Conservation (phyloP, 1,139 yeast genomes). For the Yamadazyma conglobata region DNA sequence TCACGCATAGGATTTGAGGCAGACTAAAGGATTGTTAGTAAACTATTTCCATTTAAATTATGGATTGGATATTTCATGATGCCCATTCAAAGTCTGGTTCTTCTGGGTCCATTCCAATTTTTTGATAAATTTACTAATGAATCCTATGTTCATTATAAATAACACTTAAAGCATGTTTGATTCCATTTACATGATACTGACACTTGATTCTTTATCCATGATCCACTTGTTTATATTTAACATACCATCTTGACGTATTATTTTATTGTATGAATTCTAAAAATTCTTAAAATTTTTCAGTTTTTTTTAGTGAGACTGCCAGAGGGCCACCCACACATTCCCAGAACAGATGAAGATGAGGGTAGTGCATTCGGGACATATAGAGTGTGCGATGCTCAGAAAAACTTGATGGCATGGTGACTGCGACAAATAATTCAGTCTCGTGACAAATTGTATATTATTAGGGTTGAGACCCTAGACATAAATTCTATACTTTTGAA, state of each 20-base stretch:
- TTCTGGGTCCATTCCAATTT: no score
- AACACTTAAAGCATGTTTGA: no score
- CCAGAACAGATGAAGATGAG: background rate
- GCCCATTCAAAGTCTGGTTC: no score
- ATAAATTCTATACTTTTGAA: no score
- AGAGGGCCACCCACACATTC: background rate
- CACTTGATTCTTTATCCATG: background rate
- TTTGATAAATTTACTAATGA: no score
- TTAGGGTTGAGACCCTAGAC: conserved; percentile 4
- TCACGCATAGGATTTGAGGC: conserved; percentile 85
- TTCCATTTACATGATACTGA: no score
- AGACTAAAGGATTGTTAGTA: conserved; percentile 21
- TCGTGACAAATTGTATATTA: background rate
- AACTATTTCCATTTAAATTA: no score
- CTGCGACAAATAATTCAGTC: no score
- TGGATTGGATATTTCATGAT: no score
- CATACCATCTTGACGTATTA: conserved; percentile 25
- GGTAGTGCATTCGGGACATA: background rate
- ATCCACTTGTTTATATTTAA: conserved; percentile 5
- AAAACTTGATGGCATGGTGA: background rate
- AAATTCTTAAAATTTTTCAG: conserved; percentile 9
- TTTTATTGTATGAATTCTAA: conserved; percentile 5
- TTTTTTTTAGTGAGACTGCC: conserved; percentile 3
- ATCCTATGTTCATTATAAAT: no score
- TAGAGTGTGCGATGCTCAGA: background rate